A percentile compares a stretch with the other conserved stretches of the same genome.
Conservation (phyloP, 1,139 yeast species). For the Waltiozyma sp. region DNA sequence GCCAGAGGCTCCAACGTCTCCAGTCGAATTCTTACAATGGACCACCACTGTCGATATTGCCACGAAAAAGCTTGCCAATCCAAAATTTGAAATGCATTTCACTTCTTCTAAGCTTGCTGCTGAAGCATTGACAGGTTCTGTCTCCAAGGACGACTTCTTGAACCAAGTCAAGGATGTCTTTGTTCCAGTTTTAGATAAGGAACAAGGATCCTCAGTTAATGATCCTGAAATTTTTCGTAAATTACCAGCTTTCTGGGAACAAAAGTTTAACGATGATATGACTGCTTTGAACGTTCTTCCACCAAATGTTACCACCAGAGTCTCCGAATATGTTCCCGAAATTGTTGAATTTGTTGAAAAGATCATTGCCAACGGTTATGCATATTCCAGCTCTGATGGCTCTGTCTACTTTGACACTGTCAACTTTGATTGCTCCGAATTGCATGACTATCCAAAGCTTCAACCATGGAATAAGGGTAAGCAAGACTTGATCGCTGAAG, state of each 20-base stretch:
- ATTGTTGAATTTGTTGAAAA: slow-evolving; percentile 67
- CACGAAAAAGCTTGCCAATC: slow-evolving; percentile 42
- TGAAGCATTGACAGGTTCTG: slow-evolving; percentile 24
- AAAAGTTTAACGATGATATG: slow-evolving; percentile 80
- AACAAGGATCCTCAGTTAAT: slow-evolving; percentile 63
- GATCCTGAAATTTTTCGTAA: slow-evolving; percentile 78
- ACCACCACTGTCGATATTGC: slow-evolving; percentile 33
- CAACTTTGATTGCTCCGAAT: slow-evolving; percentile 59
- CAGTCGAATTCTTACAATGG: slow-evolving; percentile 43
- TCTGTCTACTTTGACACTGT: slow-evolving; percentile 91
- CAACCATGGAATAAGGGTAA: slow-evolving; percentile 98
- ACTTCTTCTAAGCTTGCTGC: slow-evolving; percentile 53
- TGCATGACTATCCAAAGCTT: slow-evolving; percentile 84
- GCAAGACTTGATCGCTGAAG: slow-evolving; percentile 77
- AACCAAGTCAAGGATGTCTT: slow-evolving; percentile 55
- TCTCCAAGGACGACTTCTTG: slow-evolving; percentile 32
- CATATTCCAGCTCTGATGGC: slow-evolving; percentile 73
- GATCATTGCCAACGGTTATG: slow-evolving; percentile 73
- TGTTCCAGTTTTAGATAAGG: slow-evolving; percentile 60
- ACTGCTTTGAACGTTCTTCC: slow-evolving; percentile 69
- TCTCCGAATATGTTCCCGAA: slow-evolving; percentile 94
- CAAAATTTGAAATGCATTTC: slow-evolving; percentile 80
- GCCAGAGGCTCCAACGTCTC: slow-evolving; percentile 29
- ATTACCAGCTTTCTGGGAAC: slow-evolving; percentile 86
- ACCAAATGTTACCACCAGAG: slow-evolving; percentile 82